phyloP scores from a whole-genome alignment of 2,329 filamentous ascomycete species.

The Sclerotiophoma versabilis region DNA sequence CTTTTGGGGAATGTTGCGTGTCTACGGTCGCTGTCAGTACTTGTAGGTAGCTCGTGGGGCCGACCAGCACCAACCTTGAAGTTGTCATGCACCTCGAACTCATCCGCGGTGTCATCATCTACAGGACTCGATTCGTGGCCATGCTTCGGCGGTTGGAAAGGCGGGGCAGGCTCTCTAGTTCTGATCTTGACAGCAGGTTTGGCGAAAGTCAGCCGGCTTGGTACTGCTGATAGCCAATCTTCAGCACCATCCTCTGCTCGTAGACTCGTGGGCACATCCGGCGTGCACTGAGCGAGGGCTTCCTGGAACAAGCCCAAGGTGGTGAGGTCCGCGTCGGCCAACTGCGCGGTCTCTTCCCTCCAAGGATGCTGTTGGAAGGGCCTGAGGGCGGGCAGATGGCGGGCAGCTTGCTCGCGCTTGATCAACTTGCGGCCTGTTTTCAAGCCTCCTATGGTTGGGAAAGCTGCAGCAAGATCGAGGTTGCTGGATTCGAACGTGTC shows the following conservation, averaged over 20 bases:
- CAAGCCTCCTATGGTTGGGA: slow-evolving; percentile 60
- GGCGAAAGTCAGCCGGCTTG: slow-evolving; percentile 16
- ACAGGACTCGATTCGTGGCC: slow-evolving; percentile 21
- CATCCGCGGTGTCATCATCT: slow-evolving; percentile 46
- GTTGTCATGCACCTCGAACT: slow-evolving; percentile 45
- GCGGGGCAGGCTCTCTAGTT: slow-evolving; percentile 9
- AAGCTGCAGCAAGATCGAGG: slow-evolving; percentile 63
- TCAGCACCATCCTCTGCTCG: slow-evolving; percentile 21
- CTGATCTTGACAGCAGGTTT: slow-evolving; percentile 22
- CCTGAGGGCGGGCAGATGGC: slow-evolving; percentile 62
- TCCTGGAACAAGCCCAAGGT: slow-evolving; percentile 45
- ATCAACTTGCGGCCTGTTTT: slow-evolving; percentile 54
- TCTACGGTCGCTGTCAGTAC: slow-evolving; percentile 18
- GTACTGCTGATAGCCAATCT: slow-evolving; percentile 34
- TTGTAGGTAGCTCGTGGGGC: rapidly evolving
- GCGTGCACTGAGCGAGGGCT: slow-evolving; percentile 37
- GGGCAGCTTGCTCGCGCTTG: slow-evolving; percentile 60
- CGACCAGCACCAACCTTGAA: slow-evolving; percentile 33
- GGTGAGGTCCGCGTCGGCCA: slow-evolving; percentile 33
- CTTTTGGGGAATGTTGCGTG: slow-evolving; percentile 12
- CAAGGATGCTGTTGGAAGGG: slow-evolving; percentile 61
- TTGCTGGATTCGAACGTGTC: slow-evolving; percentile 65
- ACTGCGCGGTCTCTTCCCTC: slow-evolving; percentile 41
- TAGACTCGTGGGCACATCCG: slow-evolving; percentile 35
- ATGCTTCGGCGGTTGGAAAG: slow-evolving; percentile 8